Evolutionary conservation across 805 yeast genomes (phyloP), one percentile per base, ranked within the genome.

Genomic region (Lipomyces yamadae): DNA sequence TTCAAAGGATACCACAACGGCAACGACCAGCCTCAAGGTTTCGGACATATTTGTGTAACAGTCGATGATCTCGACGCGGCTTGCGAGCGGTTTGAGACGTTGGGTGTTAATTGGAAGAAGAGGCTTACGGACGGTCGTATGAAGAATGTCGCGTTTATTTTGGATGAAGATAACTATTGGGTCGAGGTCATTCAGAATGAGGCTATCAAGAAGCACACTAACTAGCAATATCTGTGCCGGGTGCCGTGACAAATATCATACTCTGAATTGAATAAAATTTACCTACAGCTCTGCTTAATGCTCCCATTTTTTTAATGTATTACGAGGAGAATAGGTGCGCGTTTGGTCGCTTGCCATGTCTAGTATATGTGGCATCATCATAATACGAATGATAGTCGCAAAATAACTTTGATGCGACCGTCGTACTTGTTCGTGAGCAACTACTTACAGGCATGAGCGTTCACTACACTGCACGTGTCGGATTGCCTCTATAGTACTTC

Each of bases 111-210:
- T 50, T 81, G 91, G 68, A 82, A 81, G 70, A 77, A 78, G 63
- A 76, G 81, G 60, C 79, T 75, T 62, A 82, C 82, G 32, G 82
- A 78, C 48, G 81, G 80, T 18, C 74, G 75, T 52, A 80, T 82
- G 71, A 79, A 82, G 67, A 90, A 92, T 89, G 80, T 89, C 76
- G 98, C 91, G 2, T 89, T 91, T 73, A 77, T 94, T 63, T 81
- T 82, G 66, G 99, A 94, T 75, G 98, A 98, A 13, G 98, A 94
- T 79, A 92, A 92, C 75, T 95, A 94, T 81, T 83, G 88, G 66
- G 81, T 94, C 72, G 97, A 92, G 80, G 83, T 93, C 62, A 78
- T 89, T 48, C 71, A 67, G 66, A 68, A 68, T 50, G 70, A 70
- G 48, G 63, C 62, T 8, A 37, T 66, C 56, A 69, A 67, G 72